Percentiles rank a stretch among this genome's conserved stretches.
phyloP scores from a whole-genome alignment of 495 filamentous ascomycete genomes.

The Penicillium silybi region DNA sequence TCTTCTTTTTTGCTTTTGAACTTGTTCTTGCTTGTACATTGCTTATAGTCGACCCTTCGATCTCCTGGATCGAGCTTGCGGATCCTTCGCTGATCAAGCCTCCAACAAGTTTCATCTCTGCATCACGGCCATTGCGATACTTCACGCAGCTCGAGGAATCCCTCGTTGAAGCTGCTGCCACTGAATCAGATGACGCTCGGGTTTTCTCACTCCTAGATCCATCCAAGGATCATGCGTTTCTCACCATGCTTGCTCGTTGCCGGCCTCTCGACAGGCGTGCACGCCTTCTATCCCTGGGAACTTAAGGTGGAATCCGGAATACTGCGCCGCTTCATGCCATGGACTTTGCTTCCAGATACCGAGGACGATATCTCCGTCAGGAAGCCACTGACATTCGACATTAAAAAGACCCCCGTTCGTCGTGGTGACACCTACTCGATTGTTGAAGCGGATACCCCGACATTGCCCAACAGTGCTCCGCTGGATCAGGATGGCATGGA shows the following conservation, averaged over 20 bases:
- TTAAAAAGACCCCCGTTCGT: conserved; percentile 30
- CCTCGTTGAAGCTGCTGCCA: background rate
- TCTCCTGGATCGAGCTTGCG: background rate
- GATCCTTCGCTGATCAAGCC: background rate
- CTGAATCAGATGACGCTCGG: conserved; percentile 18
- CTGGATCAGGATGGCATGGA: conserved; percentile 74
- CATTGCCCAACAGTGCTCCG: conserved; percentile 53
- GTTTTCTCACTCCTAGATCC: conserved; percentile 18
- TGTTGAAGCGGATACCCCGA: conserved; percentile 50
- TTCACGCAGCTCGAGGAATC: background rate
- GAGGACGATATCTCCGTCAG: conserved; percentile 13
- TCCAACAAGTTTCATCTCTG: background rate
- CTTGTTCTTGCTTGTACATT: background rate
- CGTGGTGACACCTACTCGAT: conserved; percentile 54
- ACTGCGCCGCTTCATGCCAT: conserved; percentile 37
- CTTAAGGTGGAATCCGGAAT: conserved; percentile 15
- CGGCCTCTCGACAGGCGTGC: conserved; percentile 22
- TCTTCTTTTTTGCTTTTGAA: conserved; percentile 11
- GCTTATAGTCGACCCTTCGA: conserved; percentile 2
- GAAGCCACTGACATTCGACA: conserved; percentile 24
- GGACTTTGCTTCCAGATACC: conserved; percentile 11
- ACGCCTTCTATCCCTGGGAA: conserved; percentile 36
- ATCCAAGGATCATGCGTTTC: conserved; percentile 33
- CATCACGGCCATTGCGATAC: background rate
- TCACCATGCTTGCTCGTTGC: conserved; percentile 30